A percentile compares a stretch with the other conserved stretches of the same genome.
Conservation (phyloP, 768 basidiomycete genomes). For the Xanthoconium purpureum region DNA sequence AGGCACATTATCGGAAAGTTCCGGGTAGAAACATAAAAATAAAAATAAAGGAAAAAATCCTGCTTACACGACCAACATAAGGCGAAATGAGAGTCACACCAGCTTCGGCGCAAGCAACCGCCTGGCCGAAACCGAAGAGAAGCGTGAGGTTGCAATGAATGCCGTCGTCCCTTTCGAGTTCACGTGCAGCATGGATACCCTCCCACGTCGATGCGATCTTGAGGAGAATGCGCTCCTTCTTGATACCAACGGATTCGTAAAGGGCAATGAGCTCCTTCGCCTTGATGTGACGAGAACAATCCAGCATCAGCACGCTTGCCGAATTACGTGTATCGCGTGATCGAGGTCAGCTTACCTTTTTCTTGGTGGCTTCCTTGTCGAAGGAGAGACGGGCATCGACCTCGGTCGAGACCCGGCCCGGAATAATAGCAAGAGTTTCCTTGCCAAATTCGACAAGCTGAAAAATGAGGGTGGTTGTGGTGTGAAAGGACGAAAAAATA, state of each 20-base stretch:
- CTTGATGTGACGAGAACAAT: slow-evolving; percentile 31
- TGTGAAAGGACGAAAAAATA: slow-evolving; percentile 10
- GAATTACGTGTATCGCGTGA: slow-evolving; percentile 22
- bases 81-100: slow-evolving; percentile 98
- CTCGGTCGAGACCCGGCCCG: slow-evolving; percentile 98
- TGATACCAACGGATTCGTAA: slow-evolving; percentile 91
- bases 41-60: slow-evolving; percentile 5
- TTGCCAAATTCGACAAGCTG: slow-evolving; percentile 97
- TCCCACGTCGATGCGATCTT: slow-evolving; percentile 99
- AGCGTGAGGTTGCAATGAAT: slow-evolving; percentile 99
- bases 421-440: slow-evolving; percentile 92
- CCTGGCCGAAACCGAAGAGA: slow-evolving; percentile 97
- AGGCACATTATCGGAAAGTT: slow-evolving; percentile 12
- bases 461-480: slow-evolving; percentile 19
- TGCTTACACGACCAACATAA: slow-evolving; percentile 91
- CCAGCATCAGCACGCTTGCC: slow-evolving; percentile 7
- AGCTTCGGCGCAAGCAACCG: slow-evolving; percentile 98
- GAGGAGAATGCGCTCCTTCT: slow-evolving; percentile 93
- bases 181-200: slow-evolving; percentile 97
- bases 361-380: slow-evolving; percentile 89
- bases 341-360: slow-evolving; percentile 53
- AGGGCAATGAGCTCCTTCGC: slow-evolving; percentile 88
- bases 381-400: slow-evolving; percentile 98
- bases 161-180: slow-evolving; percentile 86
- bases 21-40: slow-evolving; percentile 5